Evolutionary conservation across 2,329 filamentous ascomycete species (phyloP).

Genomic region (Cercospora sp.): DNA sequence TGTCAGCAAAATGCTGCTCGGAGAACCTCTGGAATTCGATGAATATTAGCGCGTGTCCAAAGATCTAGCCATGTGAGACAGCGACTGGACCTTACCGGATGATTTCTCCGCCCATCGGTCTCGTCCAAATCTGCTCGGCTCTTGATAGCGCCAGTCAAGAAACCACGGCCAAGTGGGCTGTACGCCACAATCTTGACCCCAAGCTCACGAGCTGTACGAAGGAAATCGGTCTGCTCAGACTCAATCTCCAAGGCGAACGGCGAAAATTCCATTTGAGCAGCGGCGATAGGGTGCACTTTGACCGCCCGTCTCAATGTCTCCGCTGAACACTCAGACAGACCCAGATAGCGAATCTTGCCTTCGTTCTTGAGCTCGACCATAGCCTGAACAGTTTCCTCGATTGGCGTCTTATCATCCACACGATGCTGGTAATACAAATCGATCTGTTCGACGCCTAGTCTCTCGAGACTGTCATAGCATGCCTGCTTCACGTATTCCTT

Average conservation of each 20-base stretch:
- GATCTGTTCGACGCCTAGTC: slow-evolving; percentile 42
- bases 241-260: slow-evolving; percentile 55
- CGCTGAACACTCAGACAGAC: slow-evolving; percentile 53
- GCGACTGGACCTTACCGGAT: slow-evolving; percentile 20
- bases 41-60: background rate
- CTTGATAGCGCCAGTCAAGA: slow-evolving; percentile 47
- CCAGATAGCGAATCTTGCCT: slow-evolving; percentile 57
- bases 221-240: slow-evolving; percentile 41
- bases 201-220: slow-evolving; percentile 51
- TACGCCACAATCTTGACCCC: slow-evolving; percentile 47
- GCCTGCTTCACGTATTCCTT: slow-evolving; percentile 41
- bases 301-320: slow-evolving; percentile 53
- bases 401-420: slow-evolving; percentile 45
- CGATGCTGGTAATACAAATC: slow-evolving; percentile 51
- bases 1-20: slow-evolving; percentile 34
- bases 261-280: slow-evolving; percentile 57
- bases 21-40: slow-evolving; percentile 29
- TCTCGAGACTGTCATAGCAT: slow-evolving; percentile 40
- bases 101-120: slow-evolving; percentile 33
- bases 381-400: slow-evolving; percentile 48
- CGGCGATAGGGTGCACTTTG: slow-evolving; percentile 52
- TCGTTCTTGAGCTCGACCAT: slow-evolving; percentile 51
- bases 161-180: slow-evolving; percentile 44
- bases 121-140: slow-evolving; percentile 42
- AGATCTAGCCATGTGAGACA: background rate